Evolutionary conservation across 106 monocot genomes (phyloP).

Genomic region (Apostasia shenzhenica): DNA sequence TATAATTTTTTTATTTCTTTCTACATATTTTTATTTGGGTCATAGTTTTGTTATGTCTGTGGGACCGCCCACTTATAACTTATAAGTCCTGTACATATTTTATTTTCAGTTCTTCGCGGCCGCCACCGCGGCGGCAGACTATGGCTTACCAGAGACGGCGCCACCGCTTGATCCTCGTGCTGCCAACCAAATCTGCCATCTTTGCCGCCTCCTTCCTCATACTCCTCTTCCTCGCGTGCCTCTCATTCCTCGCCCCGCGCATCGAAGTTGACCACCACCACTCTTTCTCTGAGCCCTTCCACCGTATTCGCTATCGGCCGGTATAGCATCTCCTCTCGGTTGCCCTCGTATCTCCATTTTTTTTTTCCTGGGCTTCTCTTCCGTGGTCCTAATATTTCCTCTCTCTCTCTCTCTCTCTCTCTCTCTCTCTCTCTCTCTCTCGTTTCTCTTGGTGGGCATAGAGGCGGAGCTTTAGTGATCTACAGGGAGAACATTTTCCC

Average conservation of each 20-base stretch:
- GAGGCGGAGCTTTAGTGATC: slow-evolving; percentile 14
- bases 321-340: not conserved
- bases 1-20: too few relatives aligned
- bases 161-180: slow-evolving; percentile 12
- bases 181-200: slow-evolving; percentile 14
- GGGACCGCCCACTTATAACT: too few relatives aligned
- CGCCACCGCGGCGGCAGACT: not conserved
- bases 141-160: slow-evolving; percentile 54
- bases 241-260: slow-evolving; percentile 49
- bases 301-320: slow-evolving; percentile 4
- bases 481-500: not conserved
- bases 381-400: not conserved
- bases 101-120: too few relatives aligned
- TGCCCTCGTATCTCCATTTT: not conserved
- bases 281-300: not conserved
- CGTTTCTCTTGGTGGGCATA: slow-evolving; percentile 6
- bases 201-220: slow-evolving; percentile 23
- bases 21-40: too few relatives aligned
- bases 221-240: slow-evolving; percentile 28
- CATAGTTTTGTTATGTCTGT: too few relatives aligned
- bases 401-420: not conserved
- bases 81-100: too few relatives aligned
- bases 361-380: not conserved
- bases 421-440: not conserved
- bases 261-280: slow-evolving; percentile 22